Evolutionary conservation across 495 filamentous ascomycete species (phyloP).

Genomic region (Aspergillus coremiiformis): DNA sequence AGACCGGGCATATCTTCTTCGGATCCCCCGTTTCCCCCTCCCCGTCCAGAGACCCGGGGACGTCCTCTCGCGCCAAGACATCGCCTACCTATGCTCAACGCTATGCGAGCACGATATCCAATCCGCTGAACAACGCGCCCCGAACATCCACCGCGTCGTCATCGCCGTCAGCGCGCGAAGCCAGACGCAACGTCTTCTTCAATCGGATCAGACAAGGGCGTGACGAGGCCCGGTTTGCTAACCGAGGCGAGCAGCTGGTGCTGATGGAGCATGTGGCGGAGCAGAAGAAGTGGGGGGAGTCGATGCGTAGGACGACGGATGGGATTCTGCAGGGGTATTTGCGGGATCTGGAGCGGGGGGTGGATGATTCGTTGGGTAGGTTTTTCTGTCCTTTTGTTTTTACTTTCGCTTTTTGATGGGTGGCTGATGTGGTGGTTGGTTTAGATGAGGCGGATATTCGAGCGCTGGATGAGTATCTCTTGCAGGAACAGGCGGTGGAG

Average conservation of each 20-base stretch:
- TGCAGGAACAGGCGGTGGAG: conserved; percentile 28
- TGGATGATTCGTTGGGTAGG: conserved; percentile 28
- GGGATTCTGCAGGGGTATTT: conserved; percentile 19
- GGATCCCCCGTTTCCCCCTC: not conserved
- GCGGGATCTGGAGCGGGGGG: conserved; percentile 21
- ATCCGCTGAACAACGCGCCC: conserved; percentile 18
- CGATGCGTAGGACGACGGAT: conserved; percentile 32
- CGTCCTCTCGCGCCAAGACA: conserved; percentile 5
- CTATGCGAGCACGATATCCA: conserved; percentile 23
- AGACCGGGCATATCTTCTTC: conserved; percentile 6
- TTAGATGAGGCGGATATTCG: conserved; percentile 26
- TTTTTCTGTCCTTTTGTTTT: not conserved
- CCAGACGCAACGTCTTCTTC: conserved; percentile 56
- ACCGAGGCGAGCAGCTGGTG: conserved; percentile 68
- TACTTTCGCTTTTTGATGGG: not conserved
- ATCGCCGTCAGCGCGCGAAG: conserved; percentile 23
- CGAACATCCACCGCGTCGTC: conserved; percentile 9
- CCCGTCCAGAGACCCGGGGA: not conserved
- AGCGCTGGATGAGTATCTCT: conserved; percentile 28
- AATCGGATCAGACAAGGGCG: conserved; percentile 65
- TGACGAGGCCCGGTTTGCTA: conserved; percentile 62
- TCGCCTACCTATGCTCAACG: conserved; percentile 23
- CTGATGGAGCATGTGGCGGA: conserved; percentile 40
- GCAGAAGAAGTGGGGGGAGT: conserved; percentile 43
- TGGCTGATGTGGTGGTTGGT: not conserved